Evolutionary conservation across 495 filamentous ascomycete species (phyloP), one percentile per base, ranked within the genome.

Genomic region (Penicillium verhagenii): DNA sequence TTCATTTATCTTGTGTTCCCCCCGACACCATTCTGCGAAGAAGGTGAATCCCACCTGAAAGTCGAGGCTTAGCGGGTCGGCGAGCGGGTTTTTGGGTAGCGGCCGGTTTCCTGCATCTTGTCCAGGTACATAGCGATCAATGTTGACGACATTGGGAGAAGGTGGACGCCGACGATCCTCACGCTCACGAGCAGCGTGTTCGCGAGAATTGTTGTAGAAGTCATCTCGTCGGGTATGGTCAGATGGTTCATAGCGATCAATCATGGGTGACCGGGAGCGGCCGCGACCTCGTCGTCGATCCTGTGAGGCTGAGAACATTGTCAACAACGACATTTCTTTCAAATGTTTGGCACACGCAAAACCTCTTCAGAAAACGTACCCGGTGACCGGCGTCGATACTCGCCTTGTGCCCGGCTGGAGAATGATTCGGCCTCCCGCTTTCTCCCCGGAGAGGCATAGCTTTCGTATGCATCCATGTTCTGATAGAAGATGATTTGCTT

Each of bases 31-130:
- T 70, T 97, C 95, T 6, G 91, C 89, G 65, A 95, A 99, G 72
- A 86, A 97, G 21, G 88, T 96, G 73, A 97, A 97, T 0, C 94
- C 93, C 45, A 96, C 94, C 68, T 97, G 92, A 58, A 88, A 96
- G 13, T 96, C 88, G 9, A 97, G 78, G 46, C 82, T 87, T 49
- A 92, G 76, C 6, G 94, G 94, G 59, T 97, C 90, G 14, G 85
- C 79, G 29, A 96, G 68, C 3, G 88, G 90, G 61, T 96, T 96
- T 3, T 74, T 73, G 7, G 81, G 72, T n/a, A 87, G 70, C 9
- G 76, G 72, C 13, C 87, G 81, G 16, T 79, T 78, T 25, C 74
- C 75, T 14, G 70, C 65, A 47, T 88, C 87, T 63, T 94, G 89
- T 7, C 93, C 91, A 2, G 94, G 94, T 21, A 97, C 89, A 70